Evolutionary conservation across 2,329 filamentous ascomycete genomes (phyloP).

Genomic region (Leptographium lundbergii): DNA sequence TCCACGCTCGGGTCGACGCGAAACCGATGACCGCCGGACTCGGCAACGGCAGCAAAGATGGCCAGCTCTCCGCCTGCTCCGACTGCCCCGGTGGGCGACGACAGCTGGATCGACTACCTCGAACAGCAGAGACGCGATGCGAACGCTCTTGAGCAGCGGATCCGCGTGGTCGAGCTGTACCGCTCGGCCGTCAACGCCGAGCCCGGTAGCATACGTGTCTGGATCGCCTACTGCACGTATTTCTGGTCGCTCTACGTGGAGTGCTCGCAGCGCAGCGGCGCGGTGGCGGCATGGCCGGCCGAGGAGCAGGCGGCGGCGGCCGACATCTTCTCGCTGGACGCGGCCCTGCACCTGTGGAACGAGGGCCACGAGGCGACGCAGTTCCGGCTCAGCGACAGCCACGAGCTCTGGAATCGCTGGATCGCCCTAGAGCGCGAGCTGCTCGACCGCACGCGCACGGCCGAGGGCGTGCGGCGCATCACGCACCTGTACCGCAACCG

Average conservation of each 20-base stretch:
- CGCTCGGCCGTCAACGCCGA: slow-evolving; percentile 58
- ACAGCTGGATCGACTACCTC: slow-evolving; percentile 65
- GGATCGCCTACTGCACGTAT: slow-evolving; percentile 69
- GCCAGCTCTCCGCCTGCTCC: slow-evolving; percentile 13
- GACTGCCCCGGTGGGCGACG: slow-evolving; percentile 46
- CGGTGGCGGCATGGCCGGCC: slow-evolving; percentile 43
- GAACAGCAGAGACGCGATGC: slow-evolving; percentile 55
- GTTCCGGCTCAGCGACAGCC: slow-evolving; percentile 64
- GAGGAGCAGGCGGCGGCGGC: slow-evolving; percentile 58
- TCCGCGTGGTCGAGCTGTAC: slow-evolving; percentile 59
- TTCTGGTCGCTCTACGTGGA: slow-evolving; percentile 59
- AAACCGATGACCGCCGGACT: slow-evolving; percentile 8
- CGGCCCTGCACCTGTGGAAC: slow-evolving; percentile 56
- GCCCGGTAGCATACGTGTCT: slow-evolving; percentile 59
- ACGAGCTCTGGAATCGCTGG: slow-evolving; percentile 69
- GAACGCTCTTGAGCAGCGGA: slow-evolving; percentile 50
- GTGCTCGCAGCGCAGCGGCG: slow-evolving; percentile 40
- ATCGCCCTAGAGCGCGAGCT: slow-evolving; percentile 59
- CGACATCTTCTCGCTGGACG: slow-evolving; percentile 58
- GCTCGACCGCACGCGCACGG: slow-evolving; percentile 41
- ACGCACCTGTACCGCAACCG: slow-evolving; percentile 58
- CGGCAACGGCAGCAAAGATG: slow-evolving; percentile 10
- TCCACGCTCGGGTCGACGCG: not conserved
- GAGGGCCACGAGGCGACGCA: slow-evolving; percentile 59
- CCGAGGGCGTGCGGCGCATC: slow-evolving; percentile 49